Base-by-base conservation (phyloP, 768 basidiomycete genomes). In the Phaeotremella skinneri region DNA sequence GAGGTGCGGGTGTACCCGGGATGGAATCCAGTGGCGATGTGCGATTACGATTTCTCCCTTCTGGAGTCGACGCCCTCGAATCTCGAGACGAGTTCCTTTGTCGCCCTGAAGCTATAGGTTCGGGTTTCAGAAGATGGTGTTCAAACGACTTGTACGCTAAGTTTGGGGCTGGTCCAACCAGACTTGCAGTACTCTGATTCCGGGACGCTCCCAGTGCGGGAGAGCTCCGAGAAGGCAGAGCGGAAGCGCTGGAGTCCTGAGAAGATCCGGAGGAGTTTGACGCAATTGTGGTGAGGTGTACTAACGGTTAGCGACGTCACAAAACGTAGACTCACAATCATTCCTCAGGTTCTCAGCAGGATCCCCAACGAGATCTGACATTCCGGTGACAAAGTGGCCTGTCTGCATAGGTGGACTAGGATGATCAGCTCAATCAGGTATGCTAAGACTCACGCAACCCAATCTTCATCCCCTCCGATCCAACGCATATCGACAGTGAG, bases 361-460 rank as follows among this genome's bases (percentile, higher is more conserved):
- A 31, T 39, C 42, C 2, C 60, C 62, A n/a, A 70, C 54, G 16
- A 70, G 48, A 51, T 73, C 69, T 14, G 34, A 17, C 17, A 67
- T 57, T 1, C 66, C 63, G 13, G 72, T 58, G 3, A 71, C 69
- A 52, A 71, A 69, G 48, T 73, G 72, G 7, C 72, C 72, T 45
- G 69, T 69, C 20, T 61, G 49, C 52, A 70, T 45, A 5, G 69
- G 67, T 26, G 72, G 69, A 1, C 71, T 69, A 41, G 13, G 25
- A 53, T 26, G n/a, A 30, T 64, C 59, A 61, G 59, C 31, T 14
- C 25, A 39, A n/a, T 17, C 30, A 41, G 2, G 13, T 5, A 16
- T 14, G 29, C 25, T 20, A 45, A 25, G 1, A 72, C 70, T 66
- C 58, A 72, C 70, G 69, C 68, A n/a, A 54, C 60, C 64, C 64